A percentile compares a stretch with the other conserved stretches of the same genome.
Evolutionary conservation across 805 yeast genomes (phyloP).

Genomic region (Scheffersomyces lignosus): DNA sequence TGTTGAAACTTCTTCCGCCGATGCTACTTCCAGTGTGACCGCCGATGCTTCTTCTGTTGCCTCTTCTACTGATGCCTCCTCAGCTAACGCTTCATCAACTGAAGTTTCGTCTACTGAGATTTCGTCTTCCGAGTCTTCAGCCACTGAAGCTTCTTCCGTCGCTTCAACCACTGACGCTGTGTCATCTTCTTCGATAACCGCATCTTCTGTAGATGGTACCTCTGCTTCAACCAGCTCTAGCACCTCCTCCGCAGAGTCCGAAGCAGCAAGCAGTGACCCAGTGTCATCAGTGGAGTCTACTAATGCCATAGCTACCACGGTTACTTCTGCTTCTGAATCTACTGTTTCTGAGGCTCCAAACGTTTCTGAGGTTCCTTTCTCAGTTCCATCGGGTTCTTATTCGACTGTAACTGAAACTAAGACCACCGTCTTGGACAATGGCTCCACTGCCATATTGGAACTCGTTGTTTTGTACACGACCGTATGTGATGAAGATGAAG

Average conservation of each 20-base stretch:
- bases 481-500: no score
- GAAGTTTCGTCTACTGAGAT: constrained; percentile 1
- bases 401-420: constrained; percentile 8
- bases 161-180: constrained; percentile 3
- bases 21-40: constrained; percentile 6
- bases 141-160: not conserved
- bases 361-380: not conserved
- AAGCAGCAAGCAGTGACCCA: not conserved
- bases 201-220: not conserved
- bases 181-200: not conserved
- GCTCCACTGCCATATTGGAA: constrained; percentile 7
- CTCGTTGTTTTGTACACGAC: constrained; percentile 9
- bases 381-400: constrained; percentile 6
- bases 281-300: not conserved
- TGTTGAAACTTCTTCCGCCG: no score
- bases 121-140: not conserved
- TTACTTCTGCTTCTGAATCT: not conserved
- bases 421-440: constrained; percentile 6
- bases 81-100: constrained; percentile 6
- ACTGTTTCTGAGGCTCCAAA: not conserved
- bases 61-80: constrained; percentile 4
- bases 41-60: constrained; percentile 6
- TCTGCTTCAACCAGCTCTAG: not conserved
- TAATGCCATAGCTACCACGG: constrained; percentile 2
- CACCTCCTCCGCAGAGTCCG: not conserved